Evolutionary conservation across 345 rosid species (phyloP).

Genomic region (Pistacia vera): DNA sequence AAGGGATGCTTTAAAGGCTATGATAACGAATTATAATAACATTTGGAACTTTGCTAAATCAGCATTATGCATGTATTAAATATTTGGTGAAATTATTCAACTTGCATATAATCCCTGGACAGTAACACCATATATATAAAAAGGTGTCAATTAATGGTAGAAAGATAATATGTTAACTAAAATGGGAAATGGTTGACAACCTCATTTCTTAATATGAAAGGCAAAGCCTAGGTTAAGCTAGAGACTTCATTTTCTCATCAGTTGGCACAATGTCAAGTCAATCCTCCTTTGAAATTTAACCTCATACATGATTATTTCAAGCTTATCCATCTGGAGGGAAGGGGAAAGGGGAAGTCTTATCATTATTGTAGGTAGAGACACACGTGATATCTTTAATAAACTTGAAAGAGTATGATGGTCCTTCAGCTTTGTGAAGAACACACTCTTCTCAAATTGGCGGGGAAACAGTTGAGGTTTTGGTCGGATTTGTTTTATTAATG

Average conservation of each 20-base stretch:
- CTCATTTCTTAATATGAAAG: not conserved
- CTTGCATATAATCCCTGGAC: too few species aligned
- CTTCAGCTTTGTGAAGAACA: not conserved
- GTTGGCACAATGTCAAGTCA: constrained; percentile 9
- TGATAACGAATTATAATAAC: too few species aligned
- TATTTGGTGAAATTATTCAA: too few species aligned
- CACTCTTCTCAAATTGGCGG: not conserved
- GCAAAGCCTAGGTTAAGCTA: not conserved
- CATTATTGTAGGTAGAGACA: constrained; percentile 10
- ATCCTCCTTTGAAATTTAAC: not conserved
- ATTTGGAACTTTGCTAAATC: too few species aligned
- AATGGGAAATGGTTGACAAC: not conserved
- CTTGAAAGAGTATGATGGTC: too few species aligned
- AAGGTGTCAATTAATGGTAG: not conserved
- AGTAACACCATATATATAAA: too few species aligned
- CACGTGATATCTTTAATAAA: constrained; percentile 7
- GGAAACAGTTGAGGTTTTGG: not conserved
- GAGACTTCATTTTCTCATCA: constrained; percentile 33
- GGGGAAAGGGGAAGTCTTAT: constrained; percentile 24
- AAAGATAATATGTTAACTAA: not conserved
- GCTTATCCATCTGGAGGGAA: not conserved
- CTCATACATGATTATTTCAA: constrained; percentile 12
- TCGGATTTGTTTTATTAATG: too few species aligned
- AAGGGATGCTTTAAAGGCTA: too few species aligned
- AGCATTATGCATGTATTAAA: too few species aligned